A percentile compares a stretch with the other conserved stretches of the same genome.
These are phyloP conservation scores for Lachancea sp. DNA, from an alignment of 805 yeast species.

Conservation along the genomic window DNA sequence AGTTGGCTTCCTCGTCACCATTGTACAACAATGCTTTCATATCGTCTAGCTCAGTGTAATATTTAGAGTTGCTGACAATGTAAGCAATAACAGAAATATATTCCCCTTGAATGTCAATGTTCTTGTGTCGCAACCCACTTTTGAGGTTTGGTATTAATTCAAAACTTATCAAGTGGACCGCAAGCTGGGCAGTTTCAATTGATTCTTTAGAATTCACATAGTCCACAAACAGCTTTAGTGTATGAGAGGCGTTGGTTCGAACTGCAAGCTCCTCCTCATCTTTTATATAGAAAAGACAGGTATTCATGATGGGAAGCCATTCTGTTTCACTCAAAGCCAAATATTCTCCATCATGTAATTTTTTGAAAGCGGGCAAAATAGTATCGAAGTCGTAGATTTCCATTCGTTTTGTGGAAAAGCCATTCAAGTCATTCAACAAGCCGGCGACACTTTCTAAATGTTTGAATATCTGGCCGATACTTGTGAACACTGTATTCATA, in stretches of 20 bases:
- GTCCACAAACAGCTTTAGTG: conserved; percentile 61
- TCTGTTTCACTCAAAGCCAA: conserved; percentile 41
- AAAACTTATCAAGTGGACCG: conserved; percentile 40
- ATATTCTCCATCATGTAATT: conserved; percentile 53
- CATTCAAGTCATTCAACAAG: conserved; percentile 60
- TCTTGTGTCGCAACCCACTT: conserved; percentile 53
- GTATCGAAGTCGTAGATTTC: conserved; percentile 75
- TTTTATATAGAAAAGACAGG: conserved; percentile 61
- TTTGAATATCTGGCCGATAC: conserved; percentile 48
- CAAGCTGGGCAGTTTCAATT: conserved; percentile 24
- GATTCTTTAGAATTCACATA: conserved; percentile 34
- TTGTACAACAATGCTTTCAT: conserved; percentile 56
- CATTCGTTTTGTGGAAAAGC: conserved; percentile 55
- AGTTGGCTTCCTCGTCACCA: conserved; percentile 78
- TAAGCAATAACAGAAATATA: conserved; percentile 62
- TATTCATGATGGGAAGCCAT: conserved; percentile 76
- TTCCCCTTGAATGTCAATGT: conserved; percentile 64
- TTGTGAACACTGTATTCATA: conserved; percentile 52
- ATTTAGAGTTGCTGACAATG: conserved; percentile 43
- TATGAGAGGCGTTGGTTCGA: conserved; percentile 66
- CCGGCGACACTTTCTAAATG: conserved; percentile 42
- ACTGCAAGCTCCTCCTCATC: conserved; percentile 76
- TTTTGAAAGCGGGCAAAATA: conserved; percentile 60
- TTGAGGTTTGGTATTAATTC: conserved; percentile 60
- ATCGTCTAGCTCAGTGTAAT: conserved; percentile 50